phyloP scores from a whole-genome alignment of 441 rosid genomes.

The Breynia disticha region DNA sequence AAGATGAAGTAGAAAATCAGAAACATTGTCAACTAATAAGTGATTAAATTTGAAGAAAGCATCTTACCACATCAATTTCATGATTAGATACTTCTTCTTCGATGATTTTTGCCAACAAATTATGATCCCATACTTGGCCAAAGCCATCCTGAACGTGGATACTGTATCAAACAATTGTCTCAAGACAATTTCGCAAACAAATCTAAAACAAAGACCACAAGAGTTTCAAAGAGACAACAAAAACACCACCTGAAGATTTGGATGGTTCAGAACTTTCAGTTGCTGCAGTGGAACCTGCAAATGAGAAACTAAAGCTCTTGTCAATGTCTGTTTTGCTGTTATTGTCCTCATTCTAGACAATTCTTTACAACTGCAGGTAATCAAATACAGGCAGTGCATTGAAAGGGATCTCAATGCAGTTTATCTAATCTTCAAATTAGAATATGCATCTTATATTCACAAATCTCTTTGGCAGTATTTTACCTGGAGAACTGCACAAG shows the following conservation, averaged over 20 bases:
- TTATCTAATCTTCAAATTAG: background rate
- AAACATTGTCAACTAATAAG: background rate
- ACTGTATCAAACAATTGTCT: constrained; percentile 3
- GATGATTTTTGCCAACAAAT: constrained; percentile 42
- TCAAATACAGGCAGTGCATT: too few species aligned
- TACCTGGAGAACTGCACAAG: constrained; percentile 73
- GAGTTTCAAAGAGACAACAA: background rate
- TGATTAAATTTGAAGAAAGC: constrained; percentile 5
- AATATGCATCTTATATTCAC: background rate
- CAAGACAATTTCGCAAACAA: constrained; percentile 6
- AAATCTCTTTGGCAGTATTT: background rate
- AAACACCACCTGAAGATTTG: constrained; percentile 51
- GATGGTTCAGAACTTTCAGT: constrained; percentile 59
- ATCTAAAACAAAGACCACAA: background rate
- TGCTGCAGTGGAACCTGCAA: constrained; percentile 50
- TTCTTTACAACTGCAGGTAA: too few species aligned
- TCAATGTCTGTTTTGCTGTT: background rate
- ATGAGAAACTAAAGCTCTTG: constrained; percentile 9
- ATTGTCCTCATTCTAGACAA: too few species aligned
- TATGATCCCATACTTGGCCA: constrained; percentile 54
- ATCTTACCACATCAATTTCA: constrained; percentile 46
- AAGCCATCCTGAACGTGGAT: constrained; percentile 64
- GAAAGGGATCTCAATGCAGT: too few species aligned
- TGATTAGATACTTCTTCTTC: constrained; percentile 42
- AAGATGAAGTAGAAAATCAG: background rate